Evolutionary conservation across 768 basidiomycete genomes (phyloP).

Genomic region (Leccinum olivaceopallidum): DNA sequence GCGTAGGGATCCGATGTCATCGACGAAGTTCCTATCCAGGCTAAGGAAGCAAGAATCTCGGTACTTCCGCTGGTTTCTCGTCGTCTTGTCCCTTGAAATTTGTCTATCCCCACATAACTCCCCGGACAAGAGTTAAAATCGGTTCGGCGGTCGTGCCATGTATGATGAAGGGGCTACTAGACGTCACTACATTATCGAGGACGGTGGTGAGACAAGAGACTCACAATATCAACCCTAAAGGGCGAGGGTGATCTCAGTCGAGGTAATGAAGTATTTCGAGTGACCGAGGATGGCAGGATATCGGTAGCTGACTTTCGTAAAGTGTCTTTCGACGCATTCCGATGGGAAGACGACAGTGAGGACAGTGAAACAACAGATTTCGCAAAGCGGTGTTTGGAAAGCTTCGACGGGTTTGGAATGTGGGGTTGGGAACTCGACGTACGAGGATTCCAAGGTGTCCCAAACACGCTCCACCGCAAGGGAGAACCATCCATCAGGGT

Average conservation of each 20-base stretch:
- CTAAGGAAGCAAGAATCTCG: conserved; percentile 34
- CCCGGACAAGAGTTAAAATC: conserved; percentile 14
- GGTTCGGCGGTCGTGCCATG: conserved; percentile 29
- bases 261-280: conserved; percentile 18
- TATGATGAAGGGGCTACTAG: conserved; percentile 30
- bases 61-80: conserved; percentile 21
- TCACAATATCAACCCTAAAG: conserved; percentile 28
- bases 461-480: background rate
- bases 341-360: conserved; percentile 2
- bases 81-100: conserved; percentile 2
- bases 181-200: conserved; percentile 14
- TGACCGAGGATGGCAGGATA: background rate
- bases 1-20: background rate
- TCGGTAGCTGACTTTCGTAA: conserved; percentile 9
- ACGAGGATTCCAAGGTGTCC: background rate
- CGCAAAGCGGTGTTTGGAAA: conserved; percentile 6
- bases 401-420: conserved; percentile 4
- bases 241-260: conserved; percentile 28
- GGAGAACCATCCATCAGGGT: background rate
- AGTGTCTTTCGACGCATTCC: background rate
- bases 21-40: conserved; percentile 29
- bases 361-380: background rate
- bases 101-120: background rate
- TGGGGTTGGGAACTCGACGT: background rate
- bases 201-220: background rate